phyloP scores from a whole-genome alignment of 352 stramenopile species.

The Pythium apleroticum region DNA sequence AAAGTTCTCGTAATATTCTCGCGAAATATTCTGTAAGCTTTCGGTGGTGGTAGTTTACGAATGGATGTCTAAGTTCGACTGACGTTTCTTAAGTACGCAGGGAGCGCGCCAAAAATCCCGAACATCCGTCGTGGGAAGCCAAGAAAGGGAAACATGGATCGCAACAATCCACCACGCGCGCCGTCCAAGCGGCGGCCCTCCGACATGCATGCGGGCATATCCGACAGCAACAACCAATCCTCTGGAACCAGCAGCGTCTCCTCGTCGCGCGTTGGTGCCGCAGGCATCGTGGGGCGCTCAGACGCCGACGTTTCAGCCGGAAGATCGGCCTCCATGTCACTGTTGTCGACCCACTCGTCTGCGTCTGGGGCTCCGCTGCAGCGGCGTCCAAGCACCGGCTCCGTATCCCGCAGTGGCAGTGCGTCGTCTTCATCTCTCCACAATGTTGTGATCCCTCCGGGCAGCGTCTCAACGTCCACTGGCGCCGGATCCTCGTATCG shows the following conservation, averaged over 20 bases:
- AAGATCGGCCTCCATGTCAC: background rate
- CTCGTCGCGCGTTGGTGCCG: background rate
- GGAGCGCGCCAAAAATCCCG: slow-evolving; percentile 5
- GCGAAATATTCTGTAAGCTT: background rate
- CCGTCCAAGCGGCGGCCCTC: slow-evolving; percentile 30
- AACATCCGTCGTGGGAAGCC: background rate
- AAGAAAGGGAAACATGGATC: slow-evolving; percentile 19
- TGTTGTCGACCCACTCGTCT: background rate
- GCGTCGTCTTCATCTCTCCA: slow-evolving; percentile 13
- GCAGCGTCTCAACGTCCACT: background rate
- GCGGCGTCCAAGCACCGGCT: slow-evolving; percentile 18
- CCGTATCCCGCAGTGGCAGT: slow-evolving; percentile 7
- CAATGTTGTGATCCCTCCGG: slow-evolving; percentile 30
- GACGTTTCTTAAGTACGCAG: slow-evolving; percentile 13
- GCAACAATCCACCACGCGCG: slow-evolving; percentile 28
- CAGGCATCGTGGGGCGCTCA: background rate
- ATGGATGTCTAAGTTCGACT: background rate
- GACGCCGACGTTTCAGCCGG: background rate
- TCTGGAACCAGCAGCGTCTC: slow-evolving; percentile 1
- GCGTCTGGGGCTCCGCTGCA: background rate
- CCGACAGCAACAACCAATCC: slow-evolving; percentile 1
- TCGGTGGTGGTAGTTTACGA: slow-evolving; percentile 1
- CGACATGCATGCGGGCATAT: slow-evolving; percentile 9
- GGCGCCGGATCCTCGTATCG: background rate
- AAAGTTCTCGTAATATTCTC: background rate